Evolutionary conservation across 192 early-diverging fungal genomes (phyloP).

Genomic region (Phycomyces nitens): DNA sequence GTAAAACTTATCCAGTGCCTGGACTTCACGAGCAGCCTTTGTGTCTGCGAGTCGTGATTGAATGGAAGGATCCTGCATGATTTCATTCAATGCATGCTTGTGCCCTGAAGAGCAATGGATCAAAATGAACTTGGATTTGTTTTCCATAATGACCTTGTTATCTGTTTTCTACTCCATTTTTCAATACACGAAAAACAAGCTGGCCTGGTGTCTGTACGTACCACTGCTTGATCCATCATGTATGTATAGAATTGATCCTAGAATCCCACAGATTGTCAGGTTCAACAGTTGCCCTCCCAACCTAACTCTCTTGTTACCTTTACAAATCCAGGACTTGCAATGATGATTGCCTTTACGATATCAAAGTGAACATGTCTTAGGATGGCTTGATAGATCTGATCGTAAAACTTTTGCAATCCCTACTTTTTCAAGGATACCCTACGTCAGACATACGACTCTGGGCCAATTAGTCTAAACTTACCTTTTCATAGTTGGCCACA

Average conservation of each 20-base stretch:
- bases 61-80: slow-evolving; percentile 82
- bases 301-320: slow-evolving; percentile 44
- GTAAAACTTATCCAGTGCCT: slow-evolving; percentile 82
- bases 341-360: slow-evolving; percentile 91
- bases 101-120: slow-evolving; percentile 95
- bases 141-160: slow-evolving; percentile 78
- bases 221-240: slow-evolving; percentile 81
- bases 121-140: slow-evolving; percentile 81
- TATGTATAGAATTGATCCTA: slow-evolving; percentile 85
- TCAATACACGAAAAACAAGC: neutral
- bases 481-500: slow-evolving; percentile 87
- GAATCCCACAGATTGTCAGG: neutral
- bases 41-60: slow-evolving; percentile 83
- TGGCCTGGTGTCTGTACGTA: slow-evolving; percentile 23
- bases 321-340: slow-evolving; percentile 96
- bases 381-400: slow-evolving; percentile 87
- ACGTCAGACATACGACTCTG: too few relatives aligned
- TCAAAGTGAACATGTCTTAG: slow-evolving; percentile 87
- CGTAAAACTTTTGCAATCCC: slow-evolving; percentile 82
- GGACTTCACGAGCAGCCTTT: slow-evolving; percentile 84
- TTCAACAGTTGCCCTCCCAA: neutral
- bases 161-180: slow-evolving; percentile 57
- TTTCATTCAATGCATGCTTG: slow-evolving; percentile 93
- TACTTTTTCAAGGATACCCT: too few relatives aligned
- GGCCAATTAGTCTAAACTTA: neutral